phyloP scores from a whole-genome alignment of 345 rosid genomes.

The Fremontodendron californicum region DNA sequence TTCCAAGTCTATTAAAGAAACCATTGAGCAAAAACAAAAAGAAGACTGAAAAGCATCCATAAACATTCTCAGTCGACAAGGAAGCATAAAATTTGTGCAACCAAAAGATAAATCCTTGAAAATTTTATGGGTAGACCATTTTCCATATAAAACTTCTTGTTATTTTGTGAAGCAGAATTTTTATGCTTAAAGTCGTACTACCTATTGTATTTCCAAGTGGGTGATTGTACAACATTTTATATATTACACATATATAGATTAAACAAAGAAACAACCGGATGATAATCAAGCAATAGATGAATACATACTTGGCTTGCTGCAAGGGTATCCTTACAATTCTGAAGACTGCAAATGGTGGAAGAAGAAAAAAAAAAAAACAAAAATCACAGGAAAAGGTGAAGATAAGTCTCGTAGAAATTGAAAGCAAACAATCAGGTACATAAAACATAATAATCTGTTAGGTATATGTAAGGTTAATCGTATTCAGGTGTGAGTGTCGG shows the following conservation, averaged over 20 bases:
- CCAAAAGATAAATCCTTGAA: background rate
- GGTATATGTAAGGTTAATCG: no score
- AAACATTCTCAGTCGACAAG: background rate
- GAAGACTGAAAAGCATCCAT: background rate
- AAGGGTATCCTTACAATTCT: slow-evolving; percentile 67
- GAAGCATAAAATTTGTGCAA: background rate
- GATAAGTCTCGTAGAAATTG: background rate
- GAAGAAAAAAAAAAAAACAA: background rate
- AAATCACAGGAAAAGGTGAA: background rate
- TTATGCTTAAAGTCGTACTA: background rate
- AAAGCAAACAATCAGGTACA: background rate
- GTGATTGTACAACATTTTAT: background rate
- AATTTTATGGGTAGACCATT: background rate
- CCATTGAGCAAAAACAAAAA: background rate
- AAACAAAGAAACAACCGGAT: background rate
- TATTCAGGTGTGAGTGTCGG: no score
- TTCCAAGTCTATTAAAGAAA: background rate
- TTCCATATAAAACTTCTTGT: background rate
- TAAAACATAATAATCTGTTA: background rate
- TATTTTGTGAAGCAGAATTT: background rate
- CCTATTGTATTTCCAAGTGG: background rate
- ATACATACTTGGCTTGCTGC: slow-evolving; percentile 68
- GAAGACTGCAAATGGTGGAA: slow-evolving; percentile 57
- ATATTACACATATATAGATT: background rate
- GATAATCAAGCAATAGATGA: slow-evolving; percentile 9